Base-by-base conservation (phyloP, 2,329 filamentous ascomycete species). In the Periconia digitata region DNA sequence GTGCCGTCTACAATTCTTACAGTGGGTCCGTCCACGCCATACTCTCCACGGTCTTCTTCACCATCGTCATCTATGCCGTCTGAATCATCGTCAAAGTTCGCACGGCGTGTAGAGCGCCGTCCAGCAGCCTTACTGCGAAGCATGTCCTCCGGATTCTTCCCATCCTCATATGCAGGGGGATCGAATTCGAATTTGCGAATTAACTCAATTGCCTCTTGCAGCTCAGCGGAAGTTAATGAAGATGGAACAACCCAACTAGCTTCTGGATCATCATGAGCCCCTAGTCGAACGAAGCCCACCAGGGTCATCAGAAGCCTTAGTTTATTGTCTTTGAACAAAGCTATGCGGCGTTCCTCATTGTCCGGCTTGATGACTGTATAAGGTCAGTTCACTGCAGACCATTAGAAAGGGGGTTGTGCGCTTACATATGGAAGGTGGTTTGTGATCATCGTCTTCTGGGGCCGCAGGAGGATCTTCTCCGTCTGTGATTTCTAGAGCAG, bases 261-360 rank as follows among this genome's bases (percentile, higher is more conserved):
- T 49, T 92, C 87, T 1, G 82, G 79, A 3, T 89, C 85, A 63
- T 95, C 89, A 36, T 90, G 85, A 32, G 75, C 69, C 24, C 82
- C 83, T 7, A 83, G 65, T 43, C 85, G 79, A 60, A 87, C 79
- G 52, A 95, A 82, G 0, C 88, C 89, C 16, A 87, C 78, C 0
- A 94, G 78, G 1, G 79, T 86, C 81, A 97, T 87, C 3, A 99
- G 80, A 1, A 97, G 83, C 27, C 92, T 87, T 2, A 97, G 79
- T 62, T 92, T 86, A 8, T 89, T 85, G 70, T 97, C 95, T 66
- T 90, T 95, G 76, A 95, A 95, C 72, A 96, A 85, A 21, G 90
- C 87, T 18, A 79, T 80, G 43, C 85, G 84, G 35, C 85, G 83
- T 41, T 82, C 78, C 39, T 88, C 83, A 36, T 81, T 84, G 48